These are phyloP conservation scores for Populus hybrid DNA, from an alignment of 441 rosid genomes.

Conservation along the genomic window DNA sequence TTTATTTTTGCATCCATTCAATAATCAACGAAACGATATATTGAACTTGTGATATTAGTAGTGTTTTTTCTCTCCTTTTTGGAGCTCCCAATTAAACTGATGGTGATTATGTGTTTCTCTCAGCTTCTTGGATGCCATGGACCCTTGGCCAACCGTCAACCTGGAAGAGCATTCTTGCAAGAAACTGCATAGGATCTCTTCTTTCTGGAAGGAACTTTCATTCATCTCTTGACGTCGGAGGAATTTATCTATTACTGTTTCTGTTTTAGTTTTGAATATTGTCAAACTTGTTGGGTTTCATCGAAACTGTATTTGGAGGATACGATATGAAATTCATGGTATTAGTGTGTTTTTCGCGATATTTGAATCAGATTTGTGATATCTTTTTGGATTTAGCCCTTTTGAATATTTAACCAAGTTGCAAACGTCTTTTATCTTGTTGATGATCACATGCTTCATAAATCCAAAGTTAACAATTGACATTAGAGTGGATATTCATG, in stretches of 20 bases:
- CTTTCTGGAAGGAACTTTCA: background rate
- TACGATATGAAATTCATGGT: background rate
- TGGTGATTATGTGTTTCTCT: constrained; percentile 6
- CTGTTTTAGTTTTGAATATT: background rate
- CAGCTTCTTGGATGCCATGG: constrained; percentile 82
- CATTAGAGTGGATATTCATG: too few species aligned
- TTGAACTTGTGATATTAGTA: background rate
- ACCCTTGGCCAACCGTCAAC: constrained; percentile 50
- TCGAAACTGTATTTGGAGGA: background rate
- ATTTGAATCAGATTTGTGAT: background rate
- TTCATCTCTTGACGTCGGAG: background rate
- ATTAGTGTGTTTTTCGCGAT: background rate
- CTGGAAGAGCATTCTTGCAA: constrained; percentile 53
- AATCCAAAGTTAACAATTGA: too few species aligned
- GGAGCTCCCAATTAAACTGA: constrained; percentile 2
- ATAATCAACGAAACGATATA: background rate
- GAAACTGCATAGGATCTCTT: constrained; percentile 31
- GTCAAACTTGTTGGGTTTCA: background rate
- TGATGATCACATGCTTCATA: background rate
- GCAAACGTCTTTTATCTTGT: background rate
- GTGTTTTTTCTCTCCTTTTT: too few species aligned
- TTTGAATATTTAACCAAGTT: background rate
- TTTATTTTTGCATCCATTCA: background rate
- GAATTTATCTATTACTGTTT: background rate
- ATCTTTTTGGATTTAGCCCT: background rate